Evolutionary conservation across 257 asterid species (phyloP), one percentile per base, ranked within the genome.

Genomic region (Solanum infundibuliforme): DNA sequence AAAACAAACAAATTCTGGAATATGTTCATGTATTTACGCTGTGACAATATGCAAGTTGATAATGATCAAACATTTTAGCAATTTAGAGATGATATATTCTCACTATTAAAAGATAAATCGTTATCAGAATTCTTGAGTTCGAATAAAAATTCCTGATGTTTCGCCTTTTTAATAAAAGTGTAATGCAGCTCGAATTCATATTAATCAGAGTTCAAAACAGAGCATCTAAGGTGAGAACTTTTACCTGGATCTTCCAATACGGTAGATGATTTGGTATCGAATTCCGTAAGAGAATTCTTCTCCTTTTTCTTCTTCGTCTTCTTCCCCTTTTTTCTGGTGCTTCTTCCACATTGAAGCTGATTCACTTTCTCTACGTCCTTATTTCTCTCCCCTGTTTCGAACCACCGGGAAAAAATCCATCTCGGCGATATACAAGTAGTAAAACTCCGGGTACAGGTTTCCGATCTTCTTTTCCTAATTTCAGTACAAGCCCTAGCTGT

Each of bases 381-480:
- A 62, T 88, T 87, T 76, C 88, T 84, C 71, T 73, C 88, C 38
- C 29, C 81, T 8, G 72, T 76, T 34, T 84, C 86, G 74, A 92
- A 85, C 91, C 91, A 89, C 4, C 93, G 94, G n/a, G 91, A 86
- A 8, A 93, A 86, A 84, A 91, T 52, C 86, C 87, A 88, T 91
- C 94, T 90, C 0, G 96, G 96, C 29, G 94, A 90, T 16, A 89
- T 83, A 52, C 96, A 94, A 12, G 68, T 48, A 31, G 90, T 90
- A 91, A 94, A 90, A 23, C 92, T 91, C 87, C 75, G 92, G 89
- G 4, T 81, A 81, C 94, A 93, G n/a, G 83, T 89, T 21, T 90
- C 92, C 52, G 81, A 73, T 87, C 90, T 76, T 46, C 79, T 74
- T 65, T 89, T 87, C 32, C 69, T 86, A 81, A 81, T 81, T 27